Base-by-base conservation (phyloP, 2,329 filamentous ascomycete species). In the Diaporthe caulivora region DNA sequence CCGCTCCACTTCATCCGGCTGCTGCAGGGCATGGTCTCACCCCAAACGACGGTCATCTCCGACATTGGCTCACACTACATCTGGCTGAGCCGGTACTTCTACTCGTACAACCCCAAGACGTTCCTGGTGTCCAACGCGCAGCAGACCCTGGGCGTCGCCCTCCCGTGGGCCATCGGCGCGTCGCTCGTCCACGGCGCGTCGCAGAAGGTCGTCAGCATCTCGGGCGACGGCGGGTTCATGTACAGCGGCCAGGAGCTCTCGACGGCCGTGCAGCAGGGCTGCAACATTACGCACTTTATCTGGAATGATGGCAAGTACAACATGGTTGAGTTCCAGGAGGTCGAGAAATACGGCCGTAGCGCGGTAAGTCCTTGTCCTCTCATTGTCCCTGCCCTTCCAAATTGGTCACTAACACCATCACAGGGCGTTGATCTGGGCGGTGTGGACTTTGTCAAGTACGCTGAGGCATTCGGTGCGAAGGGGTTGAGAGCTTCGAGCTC, bases 301-400 rank as follows among this genome's bases (percentile, higher is more conserved):
- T 87, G 85, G 85, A 87, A 87, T 76, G 86, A 87, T 75, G 83
- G 83, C 57, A 82, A 82, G 40, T 87, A 84, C 78, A 87, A 87
- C 77, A 87, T 87, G 86, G 84, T 87, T 6, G 83, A 87, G 78
- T 87, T 87, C 77, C 86, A 87, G 75, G 86, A 87, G 78, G 84
- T 85, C 72, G 82, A 85, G 78, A 87, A 87, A 78, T 87, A 87
- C 76, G 85, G 85, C 3, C 80, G 86, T 34, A 82, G 80, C 37
- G 80, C 80, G 10, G 62, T 65, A 65, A 51, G 60, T 13, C 21
- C 2, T 51, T 26, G 11, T 37, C 8, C 29, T 18, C 7, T 2
- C 13, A 15, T n/a, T 15, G 24, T 29, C 8, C 3, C 37, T 21
- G 17, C 13, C 29, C 17, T 34, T 11, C 26, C 3, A 11, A 6